Percentiles rank a stretch among this genome's conserved stretches.
Conservation (phyloP, 2,329 filamentous ascomycete genomes). For the Colletotrichum australisinense region DNA sequence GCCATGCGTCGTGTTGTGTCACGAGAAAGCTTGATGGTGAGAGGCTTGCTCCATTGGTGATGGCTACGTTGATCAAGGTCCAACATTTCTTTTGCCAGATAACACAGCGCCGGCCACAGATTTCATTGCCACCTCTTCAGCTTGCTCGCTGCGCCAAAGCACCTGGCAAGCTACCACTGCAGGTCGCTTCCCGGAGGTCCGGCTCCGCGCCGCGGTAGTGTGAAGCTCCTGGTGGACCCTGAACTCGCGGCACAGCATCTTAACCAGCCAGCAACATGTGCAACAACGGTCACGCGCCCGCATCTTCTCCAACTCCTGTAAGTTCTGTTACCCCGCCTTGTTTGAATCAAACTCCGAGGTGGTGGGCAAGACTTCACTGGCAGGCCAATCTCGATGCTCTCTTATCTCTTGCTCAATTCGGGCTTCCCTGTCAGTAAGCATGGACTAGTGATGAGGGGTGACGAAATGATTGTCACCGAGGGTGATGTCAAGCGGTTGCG, state of each 20-base stretch:
- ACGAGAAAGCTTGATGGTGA: conserved; percentile 29
- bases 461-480: conserved; percentile 7
- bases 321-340: conserved; percentile 10
- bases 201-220: conserved; percentile 19
- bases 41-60: neutral
- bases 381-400: conserved; percentile 8
- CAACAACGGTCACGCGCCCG: conserved; percentile 8
- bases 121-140: neutral
- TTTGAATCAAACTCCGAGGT: neutral
- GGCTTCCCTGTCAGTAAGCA: neutral
- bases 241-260: neutral
- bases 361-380: neutral
- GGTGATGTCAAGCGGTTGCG: neutral
- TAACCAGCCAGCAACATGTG: conserved; percentile 12
- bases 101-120: neutral
- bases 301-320: neutral
- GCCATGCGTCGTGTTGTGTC: conserved; percentile 26
- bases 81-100: neutral
- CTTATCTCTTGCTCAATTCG: neutral
- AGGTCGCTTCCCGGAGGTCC: conserved; percentile 10
- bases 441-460: neutral
- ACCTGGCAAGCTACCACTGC: neutral
- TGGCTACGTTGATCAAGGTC: neutral
- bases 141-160: neutral
- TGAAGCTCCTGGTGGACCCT: neutral